Percentiles rank a stretch among this genome's conserved stretches.
phyloP scores from a whole-genome alignment of 306 rosid species.

The Vachellia collinsii region DNA sequence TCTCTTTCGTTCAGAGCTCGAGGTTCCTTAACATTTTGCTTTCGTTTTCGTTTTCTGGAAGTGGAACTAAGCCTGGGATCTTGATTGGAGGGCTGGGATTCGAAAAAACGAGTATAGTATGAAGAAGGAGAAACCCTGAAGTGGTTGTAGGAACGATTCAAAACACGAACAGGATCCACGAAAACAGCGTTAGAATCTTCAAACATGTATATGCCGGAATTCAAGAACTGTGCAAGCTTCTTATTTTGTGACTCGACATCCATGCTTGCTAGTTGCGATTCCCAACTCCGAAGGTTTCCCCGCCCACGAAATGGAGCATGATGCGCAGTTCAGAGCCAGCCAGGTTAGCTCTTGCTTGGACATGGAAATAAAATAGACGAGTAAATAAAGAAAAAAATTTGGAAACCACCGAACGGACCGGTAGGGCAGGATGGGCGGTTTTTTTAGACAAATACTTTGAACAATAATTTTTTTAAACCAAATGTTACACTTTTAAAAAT shows the following conservation, averaged over 20 bases:
- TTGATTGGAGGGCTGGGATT: conserved; percentile 36
- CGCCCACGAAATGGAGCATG: no score
- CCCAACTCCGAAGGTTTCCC: not conserved
- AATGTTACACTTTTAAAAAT: no score
- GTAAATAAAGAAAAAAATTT: not conserved
- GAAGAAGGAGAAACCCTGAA: conserved; percentile 68
- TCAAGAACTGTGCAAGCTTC: conserved; percentile 44
- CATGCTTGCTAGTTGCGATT: not conserved
- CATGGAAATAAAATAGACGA: not conserved
- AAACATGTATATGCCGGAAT: conserved; percentile 62
- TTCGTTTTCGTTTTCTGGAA: conserved; percentile 66
- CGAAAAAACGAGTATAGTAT: conserved; percentile 73
- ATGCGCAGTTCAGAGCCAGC: no score
- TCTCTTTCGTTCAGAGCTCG: conserved; percentile 72
- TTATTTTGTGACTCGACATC: conserved; percentile 37
- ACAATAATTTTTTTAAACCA: no score
- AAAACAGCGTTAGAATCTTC: conserved; percentile 55
- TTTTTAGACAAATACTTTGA: no score
- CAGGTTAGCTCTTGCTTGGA: not conserved
- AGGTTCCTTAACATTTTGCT: conserved; percentile 51
- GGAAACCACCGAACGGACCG: not conserved
- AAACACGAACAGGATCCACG: conserved; percentile 78
- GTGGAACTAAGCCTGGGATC: conserved; percentile 33
- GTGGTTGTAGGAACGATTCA: conserved; percentile 67
- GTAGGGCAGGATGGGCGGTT: not conserved